Evolutionary conservation across 2,329 filamentous ascomycete species (phyloP), one percentile per base, ranked within the genome.

Genomic region (Blastomyces emzantsi): DNA sequence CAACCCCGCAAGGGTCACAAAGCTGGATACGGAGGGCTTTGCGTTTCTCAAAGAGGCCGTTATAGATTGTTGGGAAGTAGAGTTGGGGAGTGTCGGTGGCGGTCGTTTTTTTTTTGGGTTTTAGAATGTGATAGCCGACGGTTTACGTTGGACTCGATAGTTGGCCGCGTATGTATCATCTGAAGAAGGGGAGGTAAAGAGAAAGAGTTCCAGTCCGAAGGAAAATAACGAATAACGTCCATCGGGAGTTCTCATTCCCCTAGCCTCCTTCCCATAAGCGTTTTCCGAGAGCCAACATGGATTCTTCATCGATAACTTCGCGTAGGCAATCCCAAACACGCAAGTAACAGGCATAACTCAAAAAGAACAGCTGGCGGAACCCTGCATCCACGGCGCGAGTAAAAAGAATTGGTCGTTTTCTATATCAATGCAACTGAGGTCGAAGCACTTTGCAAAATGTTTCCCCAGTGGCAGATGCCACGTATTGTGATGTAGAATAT

Each of bases 401-500:
- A 49, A 60, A 36, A 36, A 36, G 28, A 19, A 49, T 22, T 47
- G 28, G 25, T 47, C 58, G 43, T 36, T 49, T 11, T 49, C 25
- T 49, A 28, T 49, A 49, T n/a, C 41, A 49, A 47, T 22, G 28
- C 39, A 51, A 30, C 58, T 43, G 25, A 60, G 58, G 57, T 51
- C 25, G 58, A 60, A 60, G 41, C 25, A 4, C 17, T 43, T 43
- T 49, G 58, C 17, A 43, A 51, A 60, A 60, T 19, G 43, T 36
- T 25, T 22, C 17, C 58, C 58, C 17, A 13, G 22, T 60, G 41
- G 19, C 30, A n/a, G 19, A 47, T 60, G 43, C 55, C 55, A 25
- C n/a, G 28, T 22, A 19, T 45, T 11, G 43, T 60, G 57, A 63
- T 60, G 63, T 65, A 65, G 66, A 66, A 52, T 28, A 33, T 65